Evolutionary conservation across 441 rosid species (phyloP).

Genomic region (Populus hybrid): DNA sequence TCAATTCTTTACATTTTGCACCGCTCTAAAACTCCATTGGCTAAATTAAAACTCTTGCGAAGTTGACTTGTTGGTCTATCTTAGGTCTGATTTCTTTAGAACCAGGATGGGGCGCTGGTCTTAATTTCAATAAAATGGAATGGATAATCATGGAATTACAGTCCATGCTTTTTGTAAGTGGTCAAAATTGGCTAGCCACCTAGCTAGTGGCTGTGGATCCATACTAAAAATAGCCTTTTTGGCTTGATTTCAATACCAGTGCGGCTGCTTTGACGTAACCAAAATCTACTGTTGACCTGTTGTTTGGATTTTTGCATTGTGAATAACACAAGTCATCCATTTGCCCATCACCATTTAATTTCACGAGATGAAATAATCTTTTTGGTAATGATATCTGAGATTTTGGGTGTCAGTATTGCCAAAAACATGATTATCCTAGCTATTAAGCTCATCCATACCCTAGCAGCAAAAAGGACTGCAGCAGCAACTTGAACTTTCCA

Average conservation of each 20-base stretch:
- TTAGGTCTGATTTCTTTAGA: not conserved
- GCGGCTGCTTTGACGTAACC: not conserved
- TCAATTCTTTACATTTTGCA: not conserved
- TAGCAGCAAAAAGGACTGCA: too few species aligned
- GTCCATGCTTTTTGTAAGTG: not conserved
- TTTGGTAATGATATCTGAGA: not conserved
- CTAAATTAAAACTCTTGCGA: not conserved
- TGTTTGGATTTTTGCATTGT: not conserved
- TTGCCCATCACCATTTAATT: not conserved
- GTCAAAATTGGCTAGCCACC: constrained; percentile 6
- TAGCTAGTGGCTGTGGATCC: not conserved
- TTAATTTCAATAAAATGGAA: not conserved
- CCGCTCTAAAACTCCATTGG: not conserved
- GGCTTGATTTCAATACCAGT: not conserved
- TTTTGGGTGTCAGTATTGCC: not conserved
- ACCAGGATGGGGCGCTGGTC: not conserved
- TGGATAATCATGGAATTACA: not conserved
- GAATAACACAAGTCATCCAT: not conserved
- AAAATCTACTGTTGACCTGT: not conserved
- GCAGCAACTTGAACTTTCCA: not conserved
- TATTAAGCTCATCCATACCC: too few species aligned
- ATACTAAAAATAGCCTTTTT: not conserved
- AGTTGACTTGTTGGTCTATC: not conserved
- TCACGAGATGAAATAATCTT: not conserved
- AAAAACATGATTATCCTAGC: not conserved